Conservation (phyloP, 768 basidiomycete species). For the Pleurotus platypus region DNA sequence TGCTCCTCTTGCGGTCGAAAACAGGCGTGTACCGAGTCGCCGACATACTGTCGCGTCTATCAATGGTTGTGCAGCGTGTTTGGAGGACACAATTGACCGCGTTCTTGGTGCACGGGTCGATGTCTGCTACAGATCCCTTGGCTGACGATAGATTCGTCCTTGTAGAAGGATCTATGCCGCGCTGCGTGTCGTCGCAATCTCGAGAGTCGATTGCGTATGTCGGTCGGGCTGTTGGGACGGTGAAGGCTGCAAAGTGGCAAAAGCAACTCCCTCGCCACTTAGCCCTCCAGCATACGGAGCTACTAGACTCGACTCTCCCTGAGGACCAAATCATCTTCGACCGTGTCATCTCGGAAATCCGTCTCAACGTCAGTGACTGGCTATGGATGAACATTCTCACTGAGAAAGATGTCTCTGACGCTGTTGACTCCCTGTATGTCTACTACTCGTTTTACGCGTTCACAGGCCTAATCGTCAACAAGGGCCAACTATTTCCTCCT, state of each 20-base stretch:
- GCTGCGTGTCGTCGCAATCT: slow-evolving; percentile 68
- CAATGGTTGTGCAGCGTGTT: slow-evolving; percentile 70
- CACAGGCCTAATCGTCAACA: neutral
- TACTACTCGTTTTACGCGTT: neutral
- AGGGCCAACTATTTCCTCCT: slow-evolving; percentile 88
- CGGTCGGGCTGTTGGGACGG: slow-evolving; percentile 81
- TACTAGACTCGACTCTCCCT: slow-evolving; percentile 66
- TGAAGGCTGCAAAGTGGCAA: slow-evolving; percentile 77
- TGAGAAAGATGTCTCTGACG: slow-evolving; percentile 75
- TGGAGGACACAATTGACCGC: slow-evolving; percentile 85
- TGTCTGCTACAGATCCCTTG: slow-evolving; percentile 64
- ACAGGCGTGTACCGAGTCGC: slow-evolving; percentile 80
- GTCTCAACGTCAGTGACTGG: slow-evolving; percentile 89
- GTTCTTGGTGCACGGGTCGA: slow-evolving; percentile 75
- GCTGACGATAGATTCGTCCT: slow-evolving; percentile 58
- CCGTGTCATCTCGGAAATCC: slow-evolving; percentile 65
- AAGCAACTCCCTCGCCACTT: slow-evolving; percentile 70
- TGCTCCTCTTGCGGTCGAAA: slow-evolving; percentile 65
- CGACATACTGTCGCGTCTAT: slow-evolving; percentile 66
- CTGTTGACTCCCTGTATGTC: slow-evolving; percentile 80
- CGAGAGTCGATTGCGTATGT: slow-evolving; percentile 83
- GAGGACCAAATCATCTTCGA: slow-evolving; percentile 79
- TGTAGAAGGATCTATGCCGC: slow-evolving; percentile 65
- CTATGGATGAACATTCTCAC: slow-evolving; percentile 89
- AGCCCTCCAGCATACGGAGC: slow-evolving; percentile 58